These are phyloP conservation scores for Leptographium flavum DNA, from an alignment of 2,329 filamentous ascomycete genomes.

Conservation along the genomic window DNA sequence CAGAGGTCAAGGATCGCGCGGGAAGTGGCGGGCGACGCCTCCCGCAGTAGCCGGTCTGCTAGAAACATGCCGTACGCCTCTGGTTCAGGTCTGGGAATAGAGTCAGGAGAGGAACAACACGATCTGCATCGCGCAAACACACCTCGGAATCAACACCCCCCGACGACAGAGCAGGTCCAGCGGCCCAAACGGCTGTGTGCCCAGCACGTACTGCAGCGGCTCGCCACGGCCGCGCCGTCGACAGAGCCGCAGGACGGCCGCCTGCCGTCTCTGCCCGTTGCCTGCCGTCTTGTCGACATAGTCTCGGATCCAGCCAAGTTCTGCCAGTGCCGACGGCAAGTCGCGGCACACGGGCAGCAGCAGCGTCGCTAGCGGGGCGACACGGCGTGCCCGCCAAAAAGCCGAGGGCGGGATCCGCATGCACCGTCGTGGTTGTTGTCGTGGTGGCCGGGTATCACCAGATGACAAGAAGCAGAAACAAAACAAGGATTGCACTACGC, in stretches of 20 bases:
- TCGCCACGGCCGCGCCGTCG: slow-evolving; percentile 41
- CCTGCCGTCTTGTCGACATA: slow-evolving; percentile 25
- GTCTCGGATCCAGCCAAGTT: slow-evolving; percentile 59
- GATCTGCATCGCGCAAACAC: too few species aligned
- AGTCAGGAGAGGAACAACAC: neutral
- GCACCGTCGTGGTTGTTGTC: too few species aligned
- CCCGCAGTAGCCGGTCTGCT: slow-evolving; percentile 18
- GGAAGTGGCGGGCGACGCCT: neutral
- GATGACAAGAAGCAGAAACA: neutral
- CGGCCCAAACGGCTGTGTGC: slow-evolving; percentile 74
- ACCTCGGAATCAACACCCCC: slow-evolving; percentile 78
- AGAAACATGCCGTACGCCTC: slow-evolving; percentile 52
- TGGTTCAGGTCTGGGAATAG: slow-evolving; percentile 42
- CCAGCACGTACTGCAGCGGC: slow-evolving; percentile 82
- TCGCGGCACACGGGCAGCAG: slow-evolving; percentile 52
- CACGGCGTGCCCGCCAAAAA: slow-evolving; percentile 35
- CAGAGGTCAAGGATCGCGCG: slow-evolving; percentile 71
- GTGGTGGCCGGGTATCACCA: neutral
- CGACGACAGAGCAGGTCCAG: slow-evolving; percentile 63
- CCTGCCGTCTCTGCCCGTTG: neutral
- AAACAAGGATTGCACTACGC: too few species aligned
- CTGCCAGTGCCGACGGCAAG: slow-evolving; percentile 47
- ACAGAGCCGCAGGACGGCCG: slow-evolving; percentile 26
- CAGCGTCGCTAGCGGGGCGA: slow-evolving; percentile 40
- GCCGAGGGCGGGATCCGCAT: slow-evolving; percentile 50